These are phyloP conservation scores for Nitzschia palea DNA, from an alignment of 108 stramenopile species.

Conservation along the genomic window DNA sequence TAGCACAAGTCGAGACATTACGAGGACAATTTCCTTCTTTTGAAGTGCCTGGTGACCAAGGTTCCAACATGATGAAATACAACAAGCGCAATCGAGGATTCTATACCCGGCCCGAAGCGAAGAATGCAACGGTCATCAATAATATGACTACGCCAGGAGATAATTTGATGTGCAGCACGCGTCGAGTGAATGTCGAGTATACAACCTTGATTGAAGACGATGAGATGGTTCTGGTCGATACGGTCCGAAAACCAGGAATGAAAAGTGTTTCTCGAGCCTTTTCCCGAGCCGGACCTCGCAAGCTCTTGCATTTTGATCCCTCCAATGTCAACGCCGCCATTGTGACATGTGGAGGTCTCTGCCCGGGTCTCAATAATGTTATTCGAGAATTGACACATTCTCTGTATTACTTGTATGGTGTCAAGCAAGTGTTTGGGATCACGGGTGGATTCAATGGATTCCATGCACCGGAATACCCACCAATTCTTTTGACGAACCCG, in stretches of 20 bases:
- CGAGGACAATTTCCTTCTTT: conserved; percentile 24
- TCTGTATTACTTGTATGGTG: conserved; percentile 58
- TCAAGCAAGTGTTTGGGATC: conserved; percentile 61
- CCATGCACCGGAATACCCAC: conserved; percentile 32
- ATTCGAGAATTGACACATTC: conserved; percentile 73
- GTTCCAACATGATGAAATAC: conserved; percentile 21
- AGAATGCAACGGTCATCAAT: neutral
- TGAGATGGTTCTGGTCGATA: conserved; percentile 71
- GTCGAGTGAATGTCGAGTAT: conserved; percentile 35
- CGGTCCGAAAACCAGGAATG: conserved; percentile 55
- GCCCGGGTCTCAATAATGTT: conserved; percentile 82
- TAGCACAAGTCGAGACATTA: conserved; percentile 25
- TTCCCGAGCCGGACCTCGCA: conserved; percentile 77
- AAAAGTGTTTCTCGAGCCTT: conserved; percentile 50
- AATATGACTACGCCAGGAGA: neutral
- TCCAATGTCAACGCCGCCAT: conserved; percentile 84
- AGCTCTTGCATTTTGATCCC: conserved; percentile 84
- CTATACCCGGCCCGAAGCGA: neutral
- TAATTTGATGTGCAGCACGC: neutral
- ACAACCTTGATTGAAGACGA: conserved; percentile 52
- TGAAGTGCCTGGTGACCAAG: conserved; percentile 7
- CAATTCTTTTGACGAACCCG: conserved; percentile 26
- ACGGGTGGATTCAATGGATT: conserved; percentile 80
- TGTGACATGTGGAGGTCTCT: conserved; percentile 65
- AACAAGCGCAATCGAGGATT: conserved; percentile 16